These are phyloP conservation scores for Proliferodiscus dingleyae DNA, from an alignment of 2,329 filamentous ascomycete species.

Conservation along the genomic window DNA sequence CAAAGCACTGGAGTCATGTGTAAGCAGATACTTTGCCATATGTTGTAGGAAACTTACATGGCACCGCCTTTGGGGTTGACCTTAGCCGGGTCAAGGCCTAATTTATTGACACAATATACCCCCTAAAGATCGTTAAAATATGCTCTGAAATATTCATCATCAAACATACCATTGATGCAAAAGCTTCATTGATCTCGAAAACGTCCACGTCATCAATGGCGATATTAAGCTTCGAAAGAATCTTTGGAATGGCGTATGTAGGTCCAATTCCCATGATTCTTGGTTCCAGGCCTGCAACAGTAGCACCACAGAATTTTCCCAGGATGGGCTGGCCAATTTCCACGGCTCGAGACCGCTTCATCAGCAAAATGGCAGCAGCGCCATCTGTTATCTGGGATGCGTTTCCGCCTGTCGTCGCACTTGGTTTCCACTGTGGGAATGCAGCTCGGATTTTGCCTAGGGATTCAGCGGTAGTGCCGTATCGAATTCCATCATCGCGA, in stretches of 20 bases:
- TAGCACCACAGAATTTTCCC: slow-evolving; percentile 83
- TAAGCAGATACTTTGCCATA: neutral
- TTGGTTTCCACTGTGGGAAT: slow-evolving; percentile 85
- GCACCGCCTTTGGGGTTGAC: slow-evolving; percentile 96
- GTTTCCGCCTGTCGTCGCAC: slow-evolving; percentile 80
- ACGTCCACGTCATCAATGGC: slow-evolving; percentile 85
- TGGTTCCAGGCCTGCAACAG: slow-evolving; percentile 80
- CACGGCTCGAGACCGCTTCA: slow-evolving; percentile 62
- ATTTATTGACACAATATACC: slow-evolving; percentile 83
- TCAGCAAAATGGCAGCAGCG: slow-evolving; percentile 89
- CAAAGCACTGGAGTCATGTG: slow-evolving; percentile 52
- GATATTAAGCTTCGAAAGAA: slow-evolving; percentile 78
- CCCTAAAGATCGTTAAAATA: neutral
- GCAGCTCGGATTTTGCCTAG: slow-evolving; percentile 86
- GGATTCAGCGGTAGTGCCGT: slow-evolving; percentile 78
- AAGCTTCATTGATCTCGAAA: slow-evolving; percentile 98
- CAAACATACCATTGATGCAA: slow-evolving; percentile 86
- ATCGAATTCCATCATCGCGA: slow-evolving; percentile 79
- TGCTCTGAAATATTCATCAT: neutral
- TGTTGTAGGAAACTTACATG: slow-evolving; percentile 41
- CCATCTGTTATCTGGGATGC: slow-evolving; percentile 93
- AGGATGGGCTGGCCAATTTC: slow-evolving; percentile 79
- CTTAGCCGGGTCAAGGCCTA: slow-evolving; percentile 76
- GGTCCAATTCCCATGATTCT: slow-evolving; percentile 93
- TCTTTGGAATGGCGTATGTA: slow-evolving; percentile 89